Evolutionary conservation across 208 protist genomes (phyloP), one percentile per base, ranked within the genome.

Genomic region (Crithidia mellificae): DNA sequence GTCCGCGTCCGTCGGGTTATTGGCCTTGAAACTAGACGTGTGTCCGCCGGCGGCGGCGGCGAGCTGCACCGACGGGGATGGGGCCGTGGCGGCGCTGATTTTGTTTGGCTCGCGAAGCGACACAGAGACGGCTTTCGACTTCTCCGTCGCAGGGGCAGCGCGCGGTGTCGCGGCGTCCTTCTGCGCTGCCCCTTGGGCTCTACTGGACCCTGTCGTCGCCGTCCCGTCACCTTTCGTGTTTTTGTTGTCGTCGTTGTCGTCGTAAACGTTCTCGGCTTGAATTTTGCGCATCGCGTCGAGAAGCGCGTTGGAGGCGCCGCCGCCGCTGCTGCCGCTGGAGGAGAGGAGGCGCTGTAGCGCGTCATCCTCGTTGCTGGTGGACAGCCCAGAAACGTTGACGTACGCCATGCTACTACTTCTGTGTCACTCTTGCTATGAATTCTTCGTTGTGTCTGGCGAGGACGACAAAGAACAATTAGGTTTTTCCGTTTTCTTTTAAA

Each of bases 321-420:
- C 34, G 34, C 32, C 14, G 27, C 50, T 50, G 1, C 43, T 43
- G 1, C 43, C 68, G 41, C 50, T 41, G 12, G 63, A 61, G 4
- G 63, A 68, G 7, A 85, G 53, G 17, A 91, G 50, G 11, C 73
- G 63, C 25, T 63, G 63, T 24, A 88, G 74, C 5, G 81, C 77
- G 41, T 84, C 77, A 12, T 84, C 71, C 22, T 88, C 86, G 20
- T 24, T 68, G 49, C 43, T 47, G 0, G 25, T 61, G 9, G 72
- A 78, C 19, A 92, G 67, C 17, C 86, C 86, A 20, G 81, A 87
- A 39, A 92, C 83, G 46, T 46, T 77, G 2, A 92, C 34, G 54
- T 87, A 78, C 1, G 78, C 79, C 68, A 85, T 82, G 2, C 0
- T 43, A n/a, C n/a, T n/a, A n/a, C n/a, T n/a, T n/a, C n/a, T n/a